Conservation (phyloP, 371 early-diverging fungal species). For the Syncephalastrum sp. region DNA sequence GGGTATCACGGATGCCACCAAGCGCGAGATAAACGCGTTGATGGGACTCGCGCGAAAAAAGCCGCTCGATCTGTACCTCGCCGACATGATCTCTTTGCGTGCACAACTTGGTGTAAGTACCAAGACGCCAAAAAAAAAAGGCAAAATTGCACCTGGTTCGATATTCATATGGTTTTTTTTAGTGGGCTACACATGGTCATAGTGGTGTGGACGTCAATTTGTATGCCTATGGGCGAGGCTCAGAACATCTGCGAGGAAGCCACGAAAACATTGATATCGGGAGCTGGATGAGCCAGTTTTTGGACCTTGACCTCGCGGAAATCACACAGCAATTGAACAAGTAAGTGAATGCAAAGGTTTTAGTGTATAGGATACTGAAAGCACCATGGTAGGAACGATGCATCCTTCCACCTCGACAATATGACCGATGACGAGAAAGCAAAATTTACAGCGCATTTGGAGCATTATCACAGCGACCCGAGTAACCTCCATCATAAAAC, state of each 20-base stretch:
- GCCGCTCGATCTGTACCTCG: conserved; percentile 55
- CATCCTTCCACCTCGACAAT: conserved; percentile 25
- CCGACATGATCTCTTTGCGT: conserved; percentile 67
- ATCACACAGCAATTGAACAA: conserved; percentile 49
- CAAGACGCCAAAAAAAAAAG: background rate
- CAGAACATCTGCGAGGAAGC: conserved; percentile 62
- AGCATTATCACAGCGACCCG: conserved; percentile 32
- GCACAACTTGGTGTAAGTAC: conserved; percentile 67
- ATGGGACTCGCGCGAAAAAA: conserved; percentile 16
- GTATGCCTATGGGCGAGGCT: conserved; percentile 65
- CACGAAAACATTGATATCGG: conserved; percentile 84
- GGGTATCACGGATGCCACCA: conserved; percentile 69
- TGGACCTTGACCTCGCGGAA: conserved; percentile 54
- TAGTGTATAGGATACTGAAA: background rate
- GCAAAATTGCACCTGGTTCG: background rate
- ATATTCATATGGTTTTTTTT: background rate
- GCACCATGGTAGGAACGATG: conserved; percentile 15
- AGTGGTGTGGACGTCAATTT: conserved; percentile 60
- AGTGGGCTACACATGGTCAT: conserved; percentile 63
- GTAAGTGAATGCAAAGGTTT: conserved; percentile 9
- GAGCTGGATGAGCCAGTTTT: conserved; percentile 52
- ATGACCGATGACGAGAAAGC: conserved; percentile 29
- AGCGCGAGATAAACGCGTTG: conserved; percentile 60
- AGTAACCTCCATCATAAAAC: conserved; percentile 11
- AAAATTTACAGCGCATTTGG: conserved; percentile 31